Evolutionary conservation across 768 basidiomycete genomes (phyloP).

Genomic region (Phanerochaete sordida): DNA sequence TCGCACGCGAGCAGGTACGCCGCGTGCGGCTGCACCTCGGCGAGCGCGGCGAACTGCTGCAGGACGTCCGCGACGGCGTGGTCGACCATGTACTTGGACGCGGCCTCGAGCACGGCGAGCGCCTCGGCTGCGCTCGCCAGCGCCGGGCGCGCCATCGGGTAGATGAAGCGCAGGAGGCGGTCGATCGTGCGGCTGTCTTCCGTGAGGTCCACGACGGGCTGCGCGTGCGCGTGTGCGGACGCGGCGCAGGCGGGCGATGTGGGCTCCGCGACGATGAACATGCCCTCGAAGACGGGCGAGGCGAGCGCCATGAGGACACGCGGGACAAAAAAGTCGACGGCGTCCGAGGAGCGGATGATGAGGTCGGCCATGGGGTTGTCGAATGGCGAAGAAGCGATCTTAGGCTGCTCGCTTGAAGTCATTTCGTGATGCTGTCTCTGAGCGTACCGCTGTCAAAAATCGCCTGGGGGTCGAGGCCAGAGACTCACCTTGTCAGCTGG

Average conservation of each 20-base stretch:
- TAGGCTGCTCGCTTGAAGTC: neutral
- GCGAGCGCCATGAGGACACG: constrained; percentile 52
- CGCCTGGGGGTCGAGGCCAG: too few relatives aligned
- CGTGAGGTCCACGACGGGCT: constrained; percentile 9
- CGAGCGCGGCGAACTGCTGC: neutral
- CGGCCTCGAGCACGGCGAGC: constrained; percentile 9
- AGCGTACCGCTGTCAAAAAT: too few relatives aligned
- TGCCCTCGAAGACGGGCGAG: constrained; percentile 54
- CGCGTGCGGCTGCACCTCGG: neutral
- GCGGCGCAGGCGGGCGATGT: neutral
- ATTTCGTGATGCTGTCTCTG: neutral
- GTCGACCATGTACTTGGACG: constrained; percentile 22
- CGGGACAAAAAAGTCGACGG: constrained; percentile 46
- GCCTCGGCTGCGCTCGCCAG: neutral
- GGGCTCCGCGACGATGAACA: constrained; percentile 30
- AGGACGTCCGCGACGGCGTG: neutral
- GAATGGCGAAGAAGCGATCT: constrained; percentile 8
- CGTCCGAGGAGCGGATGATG: constrained; percentile 53
- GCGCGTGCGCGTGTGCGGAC: neutral
- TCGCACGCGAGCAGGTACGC: neutral
- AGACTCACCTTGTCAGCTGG: too few relatives aligned
- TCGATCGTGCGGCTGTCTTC: constrained; percentile 15
- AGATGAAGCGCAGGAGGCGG: constrained; percentile 11
- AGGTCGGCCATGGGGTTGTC: constrained; percentile 33
- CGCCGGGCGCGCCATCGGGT: constrained; percentile 6